A percentile compares a stretch with the other conserved stretches of the same genome.
phyloP scores from a whole-genome alignment of 2,329 filamentous ascomycete genomes.

The Talaromyces sp. region DNA sequence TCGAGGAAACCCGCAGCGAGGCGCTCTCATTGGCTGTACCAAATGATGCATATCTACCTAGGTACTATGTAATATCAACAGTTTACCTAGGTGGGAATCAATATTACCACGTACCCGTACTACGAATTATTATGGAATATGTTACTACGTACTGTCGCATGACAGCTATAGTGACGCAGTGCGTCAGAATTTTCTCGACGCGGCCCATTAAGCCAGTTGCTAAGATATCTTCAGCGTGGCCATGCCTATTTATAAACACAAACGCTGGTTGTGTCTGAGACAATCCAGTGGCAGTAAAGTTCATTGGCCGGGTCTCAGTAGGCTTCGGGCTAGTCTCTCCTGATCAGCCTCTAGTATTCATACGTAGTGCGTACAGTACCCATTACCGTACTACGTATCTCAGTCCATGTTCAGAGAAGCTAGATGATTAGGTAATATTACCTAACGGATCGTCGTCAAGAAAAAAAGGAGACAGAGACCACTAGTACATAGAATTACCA shows the following conservation, averaged over 20 bases:
- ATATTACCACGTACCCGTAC: no score
- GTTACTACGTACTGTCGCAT: background rate
- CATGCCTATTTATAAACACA: slow-evolving; percentile 1
- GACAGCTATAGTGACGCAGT: background rate
- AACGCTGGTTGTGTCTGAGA: slow-evolving; percentile 4
- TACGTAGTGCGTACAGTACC: background rate
- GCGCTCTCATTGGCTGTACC: background rate
- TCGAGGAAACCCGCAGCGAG: background rate
- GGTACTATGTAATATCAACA: no score
- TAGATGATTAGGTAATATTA: no score
- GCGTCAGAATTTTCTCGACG: background rate
- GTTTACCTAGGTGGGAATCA: no score
- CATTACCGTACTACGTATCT: background rate
- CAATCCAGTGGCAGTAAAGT: background rate
- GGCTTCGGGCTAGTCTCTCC: background rate
- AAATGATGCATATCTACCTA: no score
- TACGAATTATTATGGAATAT: no score
- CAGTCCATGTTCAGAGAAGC: no score
- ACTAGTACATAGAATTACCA: no score
- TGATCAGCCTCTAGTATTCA: background rate
- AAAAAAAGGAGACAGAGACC: background rate
- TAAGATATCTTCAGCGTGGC: background rate
- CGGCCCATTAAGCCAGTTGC: background rate
- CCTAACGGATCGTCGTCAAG: background rate
- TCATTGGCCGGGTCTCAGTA: background rate